phyloP scores from a whole-genome alignment of 192 early-diverging fungal species.

The Umbelopsis sp. region DNA sequence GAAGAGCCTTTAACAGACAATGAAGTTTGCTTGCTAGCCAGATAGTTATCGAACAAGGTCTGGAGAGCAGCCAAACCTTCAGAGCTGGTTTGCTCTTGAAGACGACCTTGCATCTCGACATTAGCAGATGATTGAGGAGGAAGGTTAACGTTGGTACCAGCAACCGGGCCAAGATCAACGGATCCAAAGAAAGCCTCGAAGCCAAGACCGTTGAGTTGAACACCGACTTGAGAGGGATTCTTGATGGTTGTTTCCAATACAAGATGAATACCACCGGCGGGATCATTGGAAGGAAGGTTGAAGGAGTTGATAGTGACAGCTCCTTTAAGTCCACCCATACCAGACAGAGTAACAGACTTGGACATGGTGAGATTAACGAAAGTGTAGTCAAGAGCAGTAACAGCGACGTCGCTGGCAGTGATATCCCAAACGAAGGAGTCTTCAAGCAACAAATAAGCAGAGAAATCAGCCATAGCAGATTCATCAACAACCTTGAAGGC shows the following conservation, averaged over 20 bases:
- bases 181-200: conserved; percentile 48
- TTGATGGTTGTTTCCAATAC: conserved; percentile 63
- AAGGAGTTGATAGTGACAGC: conserved; percentile 46
- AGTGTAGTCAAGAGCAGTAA: conserved; percentile 54
- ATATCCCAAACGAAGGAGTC: conserved; percentile 55
- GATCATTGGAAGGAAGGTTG: conserved; percentile 56
- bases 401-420: conserved; percentile 44
- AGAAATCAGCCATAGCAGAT: conserved; percentile 49
- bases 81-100: conserved; percentile 49
- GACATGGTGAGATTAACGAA: conserved; percentile 50
- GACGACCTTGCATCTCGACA: conserved; percentile 51
- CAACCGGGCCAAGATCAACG: conserved; percentile 49
- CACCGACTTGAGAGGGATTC: conserved; percentile 59
- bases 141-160: conserved; percentile 58
- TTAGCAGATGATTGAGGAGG: conserved; percentile 32
- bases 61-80: conserved; percentile 49
- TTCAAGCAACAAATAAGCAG: conserved; percentile 52
- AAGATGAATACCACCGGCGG: conserved; percentile 65
- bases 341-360: conserved; percentile 52
- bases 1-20: conserved; percentile 34
- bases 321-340: conserved; percentile 47
- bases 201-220: conserved; percentile 49
- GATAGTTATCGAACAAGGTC: conserved; percentile 54
- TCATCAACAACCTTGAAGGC: conserved; percentile 43
- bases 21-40: conserved; percentile 37